These are phyloP conservation scores for Candida pseudoviswanathii DNA, from an alignment of 1,139 yeast genomes.

Conservation along the genomic window DNA sequence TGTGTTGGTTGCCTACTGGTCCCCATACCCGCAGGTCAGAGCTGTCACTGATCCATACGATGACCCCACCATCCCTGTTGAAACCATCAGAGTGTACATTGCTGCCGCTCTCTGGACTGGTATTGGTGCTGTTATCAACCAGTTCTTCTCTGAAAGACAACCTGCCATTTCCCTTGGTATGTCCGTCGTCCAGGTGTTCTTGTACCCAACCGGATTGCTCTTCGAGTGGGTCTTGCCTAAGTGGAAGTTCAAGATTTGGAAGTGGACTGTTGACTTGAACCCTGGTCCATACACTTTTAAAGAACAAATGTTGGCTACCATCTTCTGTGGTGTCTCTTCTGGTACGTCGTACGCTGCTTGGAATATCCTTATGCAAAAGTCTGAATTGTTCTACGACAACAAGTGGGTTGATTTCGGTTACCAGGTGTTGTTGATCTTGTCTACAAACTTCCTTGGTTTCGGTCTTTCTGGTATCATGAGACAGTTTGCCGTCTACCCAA, in stretches of 20 bases:
- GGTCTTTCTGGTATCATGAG: constrained; percentile 51
- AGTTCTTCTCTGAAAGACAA: constrained; percentile 47
- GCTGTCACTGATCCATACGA: constrained; percentile 49
- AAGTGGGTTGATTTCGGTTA: constrained; percentile 46
- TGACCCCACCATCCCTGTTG: constrained; percentile 40
- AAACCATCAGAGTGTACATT: constrained; percentile 44
- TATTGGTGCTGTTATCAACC: constrained; percentile 44
- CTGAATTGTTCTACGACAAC: constrained; percentile 45
- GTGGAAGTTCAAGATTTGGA: constrained; percentile 24
- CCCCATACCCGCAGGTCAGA: constrained; percentile 50
- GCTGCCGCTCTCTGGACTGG: constrained; percentile 47
- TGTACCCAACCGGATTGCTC: constrained; percentile 43
- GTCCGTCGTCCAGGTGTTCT: constrained; percentile 45
- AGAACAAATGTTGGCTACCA: constrained; percentile 62
- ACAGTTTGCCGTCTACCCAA: constrained; percentile 46
- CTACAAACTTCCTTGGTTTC: constrained; percentile 50
- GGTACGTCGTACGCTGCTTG: constrained; percentile 48
- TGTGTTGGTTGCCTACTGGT: constrained; percentile 42
- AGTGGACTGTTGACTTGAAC: constrained; percentile 31
- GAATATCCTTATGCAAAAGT: constrained; percentile 48
- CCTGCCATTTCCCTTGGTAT: constrained; percentile 42
- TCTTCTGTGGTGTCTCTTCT: constrained; percentile 47
- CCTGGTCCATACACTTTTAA: constrained; percentile 62
- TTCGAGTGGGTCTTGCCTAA: constrained; percentile 42
- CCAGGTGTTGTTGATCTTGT: constrained; percentile 39